phyloP scores from a whole-genome alignment of 2,329 filamentous ascomycete species.

The Ilyonectria robusta region DNA sequence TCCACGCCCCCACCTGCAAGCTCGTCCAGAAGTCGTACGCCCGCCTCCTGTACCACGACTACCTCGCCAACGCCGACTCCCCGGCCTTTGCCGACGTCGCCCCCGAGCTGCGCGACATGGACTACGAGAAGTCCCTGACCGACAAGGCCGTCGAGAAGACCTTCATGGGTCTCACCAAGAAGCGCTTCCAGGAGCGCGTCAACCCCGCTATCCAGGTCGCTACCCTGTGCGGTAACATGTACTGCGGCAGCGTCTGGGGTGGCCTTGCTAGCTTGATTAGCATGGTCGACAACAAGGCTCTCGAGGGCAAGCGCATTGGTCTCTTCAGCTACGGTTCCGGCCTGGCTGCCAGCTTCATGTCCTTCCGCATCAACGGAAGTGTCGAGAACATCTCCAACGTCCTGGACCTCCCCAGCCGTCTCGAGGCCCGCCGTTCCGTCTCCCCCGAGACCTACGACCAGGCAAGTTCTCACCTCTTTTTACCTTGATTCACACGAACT shows the following conservation, averaged over 20 bases:
- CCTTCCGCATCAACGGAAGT: conserved; percentile 80
- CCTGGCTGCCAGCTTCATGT: conserved; percentile 79
- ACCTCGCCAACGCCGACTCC: conserved; percentile 77
- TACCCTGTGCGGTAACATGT: conserved; percentile 81
- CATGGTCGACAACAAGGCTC: conserved; percentile 72
- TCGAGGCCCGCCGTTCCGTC: conserved; percentile 76
- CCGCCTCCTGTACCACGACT: conserved; percentile 89
- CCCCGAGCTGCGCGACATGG: conserved; percentile 81
- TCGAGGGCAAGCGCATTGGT: conserved; percentile 80
- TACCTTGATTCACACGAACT: conserved; percentile 24
- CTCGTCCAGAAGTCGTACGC: conserved; percentile 88
- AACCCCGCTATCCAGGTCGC: conserved; percentile 81
- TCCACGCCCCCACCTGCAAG: conserved; percentile 91
- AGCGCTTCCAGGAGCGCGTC: conserved; percentile 85
- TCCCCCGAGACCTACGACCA: conserved; percentile 81
- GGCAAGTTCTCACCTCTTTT: conserved; percentile 62
- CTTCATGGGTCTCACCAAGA: conserved; percentile 88
- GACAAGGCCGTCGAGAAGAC: conserved; percentile 91
- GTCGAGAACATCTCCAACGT: conserved; percentile 77
- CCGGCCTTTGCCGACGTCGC: conserved; percentile 81
- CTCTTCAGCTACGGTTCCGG: conserved; percentile 87
- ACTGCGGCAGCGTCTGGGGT: conserved; percentile 81
- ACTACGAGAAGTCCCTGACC: conserved; percentile 83
- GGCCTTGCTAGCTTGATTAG: conserved; percentile 80
- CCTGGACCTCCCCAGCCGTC: conserved; percentile 78